A percentile compares a stretch with the other conserved stretches of the same genome.
phyloP scores from a whole-genome alignment of 2,329 filamentous ascomycete species.

The Dothideomycetes sp. region DNA sequence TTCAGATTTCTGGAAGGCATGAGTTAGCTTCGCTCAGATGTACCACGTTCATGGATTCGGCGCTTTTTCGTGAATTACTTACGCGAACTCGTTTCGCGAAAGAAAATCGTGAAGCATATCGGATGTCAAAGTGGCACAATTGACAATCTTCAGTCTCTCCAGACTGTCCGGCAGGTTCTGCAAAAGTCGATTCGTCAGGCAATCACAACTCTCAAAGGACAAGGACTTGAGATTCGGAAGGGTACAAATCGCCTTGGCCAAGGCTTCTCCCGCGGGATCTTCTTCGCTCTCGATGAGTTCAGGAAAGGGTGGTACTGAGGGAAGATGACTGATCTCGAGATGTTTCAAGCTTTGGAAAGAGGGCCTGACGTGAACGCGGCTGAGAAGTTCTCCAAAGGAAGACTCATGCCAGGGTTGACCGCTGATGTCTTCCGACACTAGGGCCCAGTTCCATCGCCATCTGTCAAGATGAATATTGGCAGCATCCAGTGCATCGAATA shows the following conservation, averaged over 20 bases:
- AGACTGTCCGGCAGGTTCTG: conserved; percentile 56
- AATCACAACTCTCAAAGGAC: conserved; percentile 62
- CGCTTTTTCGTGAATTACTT: too few relatives aligned
- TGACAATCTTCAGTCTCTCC: conserved; percentile 59
- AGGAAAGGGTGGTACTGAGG: background rate
- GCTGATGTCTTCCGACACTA: conserved; percentile 5
- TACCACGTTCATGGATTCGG: background rate
- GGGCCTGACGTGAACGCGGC: conserved; percentile 4
- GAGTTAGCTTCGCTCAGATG: background rate
- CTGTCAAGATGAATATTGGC: conserved; percentile 33
- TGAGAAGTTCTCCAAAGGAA: conserved; percentile 18
- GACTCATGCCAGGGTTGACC: conserved; percentile 24
- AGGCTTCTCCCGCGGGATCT: conserved; percentile 8
- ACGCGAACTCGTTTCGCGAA: conserved; percentile 46
- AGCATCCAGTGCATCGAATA: conserved; percentile 55
- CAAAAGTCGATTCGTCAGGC: conserved; percentile 59
- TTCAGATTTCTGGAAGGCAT: conserved; percentile 39
- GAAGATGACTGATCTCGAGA: conserved; percentile 9
- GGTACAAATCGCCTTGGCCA: conserved; percentile 14
- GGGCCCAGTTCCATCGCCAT: conserved; percentile 41
- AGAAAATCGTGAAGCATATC: conserved; percentile 57
- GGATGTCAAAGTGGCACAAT: conserved; percentile 66
- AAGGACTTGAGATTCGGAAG: conserved; percentile 57
- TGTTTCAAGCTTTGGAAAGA: conserved; percentile 10
- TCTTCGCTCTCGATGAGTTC: conserved; percentile 5